These are phyloP conservation scores for Handroanthus guayacan DNA, from an alignment of 257 asterid species.

Conservation along the genomic window DNA sequence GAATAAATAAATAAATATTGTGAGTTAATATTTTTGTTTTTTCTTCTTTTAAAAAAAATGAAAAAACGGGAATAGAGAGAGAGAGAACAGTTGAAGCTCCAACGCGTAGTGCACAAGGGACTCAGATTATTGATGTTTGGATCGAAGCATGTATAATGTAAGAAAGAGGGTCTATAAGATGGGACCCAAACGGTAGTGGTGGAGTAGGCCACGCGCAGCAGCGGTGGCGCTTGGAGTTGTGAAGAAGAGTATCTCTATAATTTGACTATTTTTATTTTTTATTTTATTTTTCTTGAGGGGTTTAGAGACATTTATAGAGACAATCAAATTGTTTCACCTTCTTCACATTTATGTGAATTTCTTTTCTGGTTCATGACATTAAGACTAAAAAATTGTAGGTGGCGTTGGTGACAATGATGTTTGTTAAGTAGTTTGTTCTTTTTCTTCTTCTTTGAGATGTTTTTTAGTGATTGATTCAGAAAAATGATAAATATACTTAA, in stretches of 20 bases:
- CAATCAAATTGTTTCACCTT: neutral
- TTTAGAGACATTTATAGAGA: neutral
- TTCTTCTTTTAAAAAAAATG: neutral
- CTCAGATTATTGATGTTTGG: conserved; percentile 38
- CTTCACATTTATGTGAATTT: conserved; percentile 23
- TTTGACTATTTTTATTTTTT: neutral
- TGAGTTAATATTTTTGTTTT: neutral
- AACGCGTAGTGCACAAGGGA: conserved; percentile 58
- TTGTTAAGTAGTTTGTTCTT: neutral
- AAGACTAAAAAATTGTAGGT: neutral
- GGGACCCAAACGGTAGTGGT: conserved; percentile 44
- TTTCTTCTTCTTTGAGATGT: neutral
- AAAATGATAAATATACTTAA: no score
- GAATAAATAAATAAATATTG: neutral
- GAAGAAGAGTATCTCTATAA: conserved; percentile 39
- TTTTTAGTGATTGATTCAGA: no score
- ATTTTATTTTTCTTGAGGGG: neutral
- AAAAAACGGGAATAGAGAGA: neutral
- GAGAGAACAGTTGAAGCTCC: conserved; percentile 43
- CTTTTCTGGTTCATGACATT: neutral
- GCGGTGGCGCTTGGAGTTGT: conserved; percentile 51
- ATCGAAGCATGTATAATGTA: conserved; percentile 24
- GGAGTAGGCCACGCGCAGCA: conserved; percentile 38
- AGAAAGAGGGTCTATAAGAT: conserved; percentile 24
- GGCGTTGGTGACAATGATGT: conserved; percentile 5